Evolutionary conservation across 306 rosid genomes (phyloP), one percentile per base, ranked within the genome.

Genomic region (Macrotyloma uniflorum): DNA sequence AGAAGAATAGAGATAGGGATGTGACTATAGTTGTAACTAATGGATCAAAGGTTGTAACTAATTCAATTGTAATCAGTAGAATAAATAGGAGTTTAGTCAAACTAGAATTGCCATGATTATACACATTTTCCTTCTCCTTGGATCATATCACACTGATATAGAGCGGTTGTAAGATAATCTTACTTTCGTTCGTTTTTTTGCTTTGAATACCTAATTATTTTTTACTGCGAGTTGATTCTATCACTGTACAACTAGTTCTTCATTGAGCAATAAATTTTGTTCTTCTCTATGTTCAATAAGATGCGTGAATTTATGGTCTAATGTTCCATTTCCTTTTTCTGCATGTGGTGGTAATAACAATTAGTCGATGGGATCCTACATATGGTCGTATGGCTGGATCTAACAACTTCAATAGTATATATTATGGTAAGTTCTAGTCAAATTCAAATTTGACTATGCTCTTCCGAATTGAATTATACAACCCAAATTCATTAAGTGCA

Each of bases 341-440:
- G 72, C 86, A 68, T 85, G 83, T 80, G 72, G 28, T 63, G 79
- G 33, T 30, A 30, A 61, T 67, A 55, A 72, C 66, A 83, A 75
- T 69, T 80, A 93, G 98, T 84, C 97, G 93, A 15, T 91, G 99
- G 99, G 99, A 93, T 64, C 83, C 93, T 16, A 85, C 93, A 54
- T 91, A 91, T 87, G 85, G 98, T 67, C 89, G 91, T 18, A 78
- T 90, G 90, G 80, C 91, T 35, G 97, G 96, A 82, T 80, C 97
- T 16, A 96, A 95, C 70, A 88, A 88, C 90, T 80, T 90, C 87
- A 87, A 79, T 73, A 86, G 90, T 72, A 84, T 82, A 12, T 87
- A 89, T 78, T 93, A 93, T 80, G 89, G 99, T 95, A 87, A 30
- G 98, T 84, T 33, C 58, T 74, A 51, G 75, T 74, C 63, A 63